Base-by-base conservation (phyloP, 108 stramenopile genomes). In the Mediolabrus comicus region DNA sequence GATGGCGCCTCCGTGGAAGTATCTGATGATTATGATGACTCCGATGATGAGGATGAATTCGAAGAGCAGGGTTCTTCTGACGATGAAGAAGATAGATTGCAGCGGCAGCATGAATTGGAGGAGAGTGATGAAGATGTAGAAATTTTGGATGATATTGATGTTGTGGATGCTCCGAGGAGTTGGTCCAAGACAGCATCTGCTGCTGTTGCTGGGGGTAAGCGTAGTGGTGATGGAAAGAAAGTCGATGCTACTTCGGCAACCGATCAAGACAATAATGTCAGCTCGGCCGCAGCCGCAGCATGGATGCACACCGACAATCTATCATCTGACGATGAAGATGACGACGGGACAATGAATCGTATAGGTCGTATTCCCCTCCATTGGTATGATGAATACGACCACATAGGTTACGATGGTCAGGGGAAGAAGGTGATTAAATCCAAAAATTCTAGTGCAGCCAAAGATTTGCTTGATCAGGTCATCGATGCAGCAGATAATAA, bases 331-430 rank as follows among this genome's bases (percentile, higher is more conserved):
- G 97, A 98, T 65, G 98, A 98, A 66, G 96, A 97, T 56, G 92
- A 77, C 22, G 88, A 89, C 7, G 95, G 94, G 8, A 72, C 55
- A 12, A 38, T 60, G 28, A 98, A 99, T 78, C 94, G 97, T 17
- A 97, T 97, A 39, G 98, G 98, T 32, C 77, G 95, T 53, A 96
- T 99, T 9, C 99, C 99, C 12, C 72, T 97, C 31, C 98, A 99
- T 59, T 99, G 99, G 99, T 95, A 97, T 62, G 95, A 95, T 60
- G 98, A 97, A 39, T 97, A 85, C 61, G 95, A 95, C 53, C 98
- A 98, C 73, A 86, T 98, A 46, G 99, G 99, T 16, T 99, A 99
- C 84, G 87, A 97, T 72, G 81, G 75, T 7, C 87, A 87, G 67
- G 99, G 99, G 8, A 54, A 75, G 24, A 95, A 95, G 74, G 80